Percentiles rank a stretch among this genome's conserved stretches.
phyloP scores from a whole-genome alignment of 2,329 filamentous ascomycete species.

The Rhynchosporium secalis region DNA sequence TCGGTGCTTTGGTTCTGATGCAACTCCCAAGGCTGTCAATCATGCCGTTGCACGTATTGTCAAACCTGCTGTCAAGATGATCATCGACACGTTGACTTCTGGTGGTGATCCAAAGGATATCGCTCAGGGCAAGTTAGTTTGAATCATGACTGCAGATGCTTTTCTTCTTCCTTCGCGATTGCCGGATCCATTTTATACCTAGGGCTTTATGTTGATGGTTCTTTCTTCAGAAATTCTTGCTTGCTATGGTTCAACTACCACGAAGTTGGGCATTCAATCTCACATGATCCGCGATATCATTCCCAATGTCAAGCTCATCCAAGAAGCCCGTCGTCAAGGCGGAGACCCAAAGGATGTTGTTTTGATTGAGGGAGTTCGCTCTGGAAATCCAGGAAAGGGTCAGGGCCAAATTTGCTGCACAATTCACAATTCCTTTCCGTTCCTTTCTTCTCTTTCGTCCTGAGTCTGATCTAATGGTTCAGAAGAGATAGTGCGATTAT shows the following conservation, averaged over 20 bases:
- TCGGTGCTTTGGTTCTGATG: constrained; percentile 33
- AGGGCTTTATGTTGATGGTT: constrained; percentile 17
- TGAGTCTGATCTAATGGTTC: constrained; percentile 5
- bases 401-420: background rate
- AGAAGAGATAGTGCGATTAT: constrained; percentile 20
- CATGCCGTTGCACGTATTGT: constrained; percentile 38
- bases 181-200: background rate
- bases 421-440: constrained; percentile 8
- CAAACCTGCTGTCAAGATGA: constrained; percentile 28
- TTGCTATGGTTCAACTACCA: constrained; percentile 35
- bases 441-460: background rate
- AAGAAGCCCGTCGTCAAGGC: constrained; percentile 3
- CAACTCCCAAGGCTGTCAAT: constrained; percentile 32
- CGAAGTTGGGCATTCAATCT: constrained; percentile 46
- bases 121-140: background rate
- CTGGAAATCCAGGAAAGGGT: constrained; percentile 16
- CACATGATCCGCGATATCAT: constrained; percentile 29
- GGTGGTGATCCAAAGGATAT: constrained; percentile 22
- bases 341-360: constrained; percentile 11
- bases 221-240: background rate
- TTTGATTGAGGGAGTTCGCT: constrained; percentile 12
- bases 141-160: background rate
- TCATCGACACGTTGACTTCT: constrained; percentile 9
- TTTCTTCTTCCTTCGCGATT: background rate
- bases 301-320: constrained; percentile 12